Percentiles rank a stretch among this genome's conserved stretches.
These are phyloP conservation scores for Phytophthora aleatoria DNA, from an alignment of 352 stramenopile species.

Conservation along the genomic window DNA sequence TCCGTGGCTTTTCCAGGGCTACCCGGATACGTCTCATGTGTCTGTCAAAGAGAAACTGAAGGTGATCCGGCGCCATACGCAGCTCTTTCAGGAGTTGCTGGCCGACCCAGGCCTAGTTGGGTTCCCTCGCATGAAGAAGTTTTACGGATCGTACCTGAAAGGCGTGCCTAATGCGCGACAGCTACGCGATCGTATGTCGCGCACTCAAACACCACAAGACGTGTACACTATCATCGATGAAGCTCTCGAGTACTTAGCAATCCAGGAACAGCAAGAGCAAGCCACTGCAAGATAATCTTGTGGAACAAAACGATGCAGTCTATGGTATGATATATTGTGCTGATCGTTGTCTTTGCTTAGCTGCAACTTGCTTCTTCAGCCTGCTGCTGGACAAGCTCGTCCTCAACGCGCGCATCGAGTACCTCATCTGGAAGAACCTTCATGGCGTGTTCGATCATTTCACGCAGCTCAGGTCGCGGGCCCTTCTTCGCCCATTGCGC, in stretches of 20 bases:
- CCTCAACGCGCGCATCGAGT: slow-evolving; percentile 69
- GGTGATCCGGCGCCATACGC: slow-evolving; percentile 66
- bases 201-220: slow-evolving; percentile 50
- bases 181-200: slow-evolving; percentile 60
- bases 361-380: slow-evolving; percentile 18
- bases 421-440: slow-evolving; percentile 72
- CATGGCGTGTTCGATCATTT: slow-evolving; percentile 77
- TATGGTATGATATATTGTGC: slow-evolving; percentile 26
- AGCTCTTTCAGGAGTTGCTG: slow-evolving; percentile 74
- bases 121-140: slow-evolving; percentile 83
- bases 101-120: slow-evolving; percentile 46
- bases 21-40: slow-evolving; percentile 56
- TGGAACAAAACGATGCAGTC: slow-evolving; percentile 16
- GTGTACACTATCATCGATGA: slow-evolving; percentile 69
- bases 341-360: slow-evolving; percentile 5
- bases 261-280: slow-evolving; percentile 30
- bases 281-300: slow-evolving; percentile 6
- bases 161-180: slow-evolving; percentile 74
- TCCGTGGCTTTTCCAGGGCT: slow-evolving; percentile 81
- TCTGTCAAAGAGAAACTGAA: slow-evolving; percentile 55
- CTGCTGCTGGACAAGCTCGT: slow-evolving; percentile 48
- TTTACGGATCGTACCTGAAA: slow-evolving; percentile 77
- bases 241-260: slow-evolving; percentile 38
- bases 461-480: slow-evolving; percentile 62
- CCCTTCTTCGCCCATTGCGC: slow-evolving; percentile 71